Conservation (phyloP, 1,284 basidiomycete species). For the Cutaneotrichosporon cutaneum region DNA sequence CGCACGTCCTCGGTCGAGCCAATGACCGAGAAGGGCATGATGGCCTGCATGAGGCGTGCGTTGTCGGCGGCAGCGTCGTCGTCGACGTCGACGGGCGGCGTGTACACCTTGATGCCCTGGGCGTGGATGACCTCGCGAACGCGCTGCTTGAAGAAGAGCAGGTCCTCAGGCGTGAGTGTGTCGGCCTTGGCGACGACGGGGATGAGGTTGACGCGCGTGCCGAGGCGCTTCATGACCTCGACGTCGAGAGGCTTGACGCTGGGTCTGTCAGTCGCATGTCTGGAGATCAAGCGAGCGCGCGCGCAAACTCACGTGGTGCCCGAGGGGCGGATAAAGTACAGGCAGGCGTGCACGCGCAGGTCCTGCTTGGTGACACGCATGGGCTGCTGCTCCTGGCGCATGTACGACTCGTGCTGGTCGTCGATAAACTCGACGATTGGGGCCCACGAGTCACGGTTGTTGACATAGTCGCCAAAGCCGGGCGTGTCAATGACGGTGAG, state of each 20-base stretch:
- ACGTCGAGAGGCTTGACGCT: conserved; percentile 97
- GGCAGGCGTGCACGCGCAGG: conserved; percentile 91
- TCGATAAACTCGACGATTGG: conserved; percentile 99
- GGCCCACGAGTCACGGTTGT: conserved; percentile 97
- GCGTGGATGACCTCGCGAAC: conserved; percentile 86
- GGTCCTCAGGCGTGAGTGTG: conserved; percentile 89
- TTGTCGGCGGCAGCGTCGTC: conserved; percentile 86
- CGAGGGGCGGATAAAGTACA: conserved; percentile 96
- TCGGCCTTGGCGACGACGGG: conserved; percentile 98
- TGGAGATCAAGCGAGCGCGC: no score
- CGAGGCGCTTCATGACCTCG: conserved; percentile 97
- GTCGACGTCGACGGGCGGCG: conserved; percentile 86
- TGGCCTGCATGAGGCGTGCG: conserved; percentile 75
- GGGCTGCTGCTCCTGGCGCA: conserved; percentile 99
- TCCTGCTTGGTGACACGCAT: conserved; percentile 90
- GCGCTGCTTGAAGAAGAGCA: conserved; percentile 88
- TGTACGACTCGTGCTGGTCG: conserved; percentile 98
- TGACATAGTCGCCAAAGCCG: conserved; percentile 99
- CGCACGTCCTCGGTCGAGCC: conserved; percentile 93
- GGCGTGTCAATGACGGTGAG: conserved; percentile 98
- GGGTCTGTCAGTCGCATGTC: no score
- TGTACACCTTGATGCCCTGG: conserved; percentile 93
- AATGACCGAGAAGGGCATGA: conserved; percentile 98
- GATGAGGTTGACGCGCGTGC: conserved; percentile 93
- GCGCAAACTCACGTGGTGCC: conserved; percentile 77